Evolutionary conservation across 1,284 basidiomycete species (phyloP).

Genomic region (Ganoderma sinense): DNA sequence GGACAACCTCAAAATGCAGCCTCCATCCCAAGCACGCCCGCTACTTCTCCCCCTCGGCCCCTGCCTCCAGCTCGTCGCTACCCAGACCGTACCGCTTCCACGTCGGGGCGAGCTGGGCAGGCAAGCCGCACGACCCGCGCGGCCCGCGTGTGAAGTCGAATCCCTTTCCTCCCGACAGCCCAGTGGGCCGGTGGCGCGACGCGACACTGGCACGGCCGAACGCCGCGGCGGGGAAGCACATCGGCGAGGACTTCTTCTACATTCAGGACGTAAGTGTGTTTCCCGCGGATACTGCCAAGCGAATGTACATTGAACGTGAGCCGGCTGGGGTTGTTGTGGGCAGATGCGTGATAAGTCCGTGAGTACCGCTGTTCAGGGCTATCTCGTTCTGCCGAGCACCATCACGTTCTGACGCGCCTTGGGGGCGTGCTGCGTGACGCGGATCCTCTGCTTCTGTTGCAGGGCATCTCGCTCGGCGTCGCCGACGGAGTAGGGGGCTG

Average conservation of each 20-base stretch:
- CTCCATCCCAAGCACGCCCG: conserved; percentile 12
- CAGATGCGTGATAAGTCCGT: conserved; percentile 15
- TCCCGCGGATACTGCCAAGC: background rate
- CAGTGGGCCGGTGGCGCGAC: conserved; percentile 80
- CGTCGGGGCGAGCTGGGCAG: conserved; percentile 80
- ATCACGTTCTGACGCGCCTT: background rate
- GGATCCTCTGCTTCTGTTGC: conserved; percentile 1
- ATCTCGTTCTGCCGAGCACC: background rate
- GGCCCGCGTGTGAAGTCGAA: conserved; percentile 42
- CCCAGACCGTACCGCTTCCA: conserved; percentile 42
- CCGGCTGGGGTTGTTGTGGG: background rate
- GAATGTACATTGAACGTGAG: background rate
- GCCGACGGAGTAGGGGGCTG: conserved; percentile 79
- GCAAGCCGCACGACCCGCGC: conserved; percentile 66
- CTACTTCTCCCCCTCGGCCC: background rate
- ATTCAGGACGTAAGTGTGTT: conserved; percentile 67
- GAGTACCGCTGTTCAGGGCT: conserved; percentile 70
- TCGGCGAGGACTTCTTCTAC: conserved; percentile 85
- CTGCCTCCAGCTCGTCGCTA: conserved; percentile 27
- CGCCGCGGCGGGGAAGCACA: conserved; percentile 50
- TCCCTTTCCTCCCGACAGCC: conserved; percentile 68
- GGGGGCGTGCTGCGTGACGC: background rate
- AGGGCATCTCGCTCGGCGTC: conserved; percentile 81
- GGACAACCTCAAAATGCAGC: conserved; percentile 11
- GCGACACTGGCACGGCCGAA: conserved; percentile 59